Evolutionary conservation across 202 grass and related monocot species (phyloP).

Genomic region (Elaeis oleifera): DNA sequence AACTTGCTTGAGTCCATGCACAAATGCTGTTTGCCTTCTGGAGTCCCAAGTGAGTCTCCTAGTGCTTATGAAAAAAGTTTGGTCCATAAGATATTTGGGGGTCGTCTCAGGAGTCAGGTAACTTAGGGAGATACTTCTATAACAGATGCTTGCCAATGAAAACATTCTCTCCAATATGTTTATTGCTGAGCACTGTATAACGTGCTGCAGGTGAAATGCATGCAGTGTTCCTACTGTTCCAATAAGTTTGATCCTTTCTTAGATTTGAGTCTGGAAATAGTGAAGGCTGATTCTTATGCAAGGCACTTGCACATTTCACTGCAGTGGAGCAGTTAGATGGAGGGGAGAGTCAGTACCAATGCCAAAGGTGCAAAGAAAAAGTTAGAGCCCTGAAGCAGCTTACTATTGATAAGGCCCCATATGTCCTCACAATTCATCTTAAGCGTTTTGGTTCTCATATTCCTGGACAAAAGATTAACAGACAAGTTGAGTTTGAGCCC

Average conservation of each 20-base stretch:
- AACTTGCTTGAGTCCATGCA: constrained; percentile 98
- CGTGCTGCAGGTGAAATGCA: constrained; percentile 59
- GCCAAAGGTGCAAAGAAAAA: constrained; percentile 84
- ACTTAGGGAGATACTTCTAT: neutral
- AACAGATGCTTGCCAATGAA: too few relatives aligned
- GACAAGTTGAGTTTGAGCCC: constrained; percentile 72
- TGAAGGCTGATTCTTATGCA: constrained; percentile 54
- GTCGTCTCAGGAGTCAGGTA: constrained; percentile 87
- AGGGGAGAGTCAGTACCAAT: constrained; percentile 75
- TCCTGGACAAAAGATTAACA: constrained; percentile 84
- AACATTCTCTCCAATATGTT: too few relatives aligned
- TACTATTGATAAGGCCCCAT: constrained; percentile 71
- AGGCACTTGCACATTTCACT: constrained; percentile 75
- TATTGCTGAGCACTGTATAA: too few relatives aligned
- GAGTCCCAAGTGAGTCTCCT: constrained; percentile 69
- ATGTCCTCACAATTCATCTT: constrained; percentile 86
- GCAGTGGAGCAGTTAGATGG: constrained; percentile 76
- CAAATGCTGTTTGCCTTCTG: constrained; percentile 93
- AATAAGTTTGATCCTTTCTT: constrained; percentile 95
- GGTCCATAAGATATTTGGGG: constrained; percentile 97
- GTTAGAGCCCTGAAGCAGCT: constrained; percentile 79
- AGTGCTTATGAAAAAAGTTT: constrained; percentile 93
- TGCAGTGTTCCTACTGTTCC: constrained; percentile 62
- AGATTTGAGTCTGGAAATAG: constrained; percentile 98
- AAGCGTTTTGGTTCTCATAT: constrained; percentile 86